These are phyloP conservation scores for Citropsis articulata DNA, from an alignment of 345 rosid species.

Conservation along the genomic window DNA sequence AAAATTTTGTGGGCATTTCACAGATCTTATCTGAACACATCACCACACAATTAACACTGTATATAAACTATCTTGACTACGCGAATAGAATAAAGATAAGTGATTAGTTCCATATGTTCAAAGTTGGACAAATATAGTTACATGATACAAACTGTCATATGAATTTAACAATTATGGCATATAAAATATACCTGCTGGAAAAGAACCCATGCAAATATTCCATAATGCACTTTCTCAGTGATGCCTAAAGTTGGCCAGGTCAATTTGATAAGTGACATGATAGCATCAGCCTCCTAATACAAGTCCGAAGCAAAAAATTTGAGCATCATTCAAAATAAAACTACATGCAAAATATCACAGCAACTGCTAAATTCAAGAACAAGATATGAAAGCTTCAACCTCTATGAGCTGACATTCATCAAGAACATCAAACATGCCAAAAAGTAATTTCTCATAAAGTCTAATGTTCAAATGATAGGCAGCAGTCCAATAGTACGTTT, in stretches of 20 bases:
- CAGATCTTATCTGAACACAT: background rate
- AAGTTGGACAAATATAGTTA: background rate
- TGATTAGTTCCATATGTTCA: background rate
- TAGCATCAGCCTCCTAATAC: constrained; percentile 66
- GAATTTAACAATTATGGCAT: background rate
- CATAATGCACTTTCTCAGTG: constrained; percentile 73
- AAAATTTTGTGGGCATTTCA: background rate
- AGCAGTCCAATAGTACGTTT: constrained; percentile 79
- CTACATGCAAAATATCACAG: constrained; percentile 1
- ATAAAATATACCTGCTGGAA: constrained; percentile 72
- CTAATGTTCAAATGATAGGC: constrained; percentile 74
- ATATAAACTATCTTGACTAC: background rate
- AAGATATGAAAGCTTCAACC: constrained; percentile 43
- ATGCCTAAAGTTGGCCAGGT: constrained; percentile 93
- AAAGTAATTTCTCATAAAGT: constrained; percentile 75
- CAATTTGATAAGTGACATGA: constrained; percentile 55
- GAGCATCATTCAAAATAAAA: constrained; percentile 5
- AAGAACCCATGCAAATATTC: constrained; percentile 76
- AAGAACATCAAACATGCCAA: constrained; percentile 77
- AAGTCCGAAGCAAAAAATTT: constrained; percentile 19
- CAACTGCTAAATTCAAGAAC: constrained; percentile 2
- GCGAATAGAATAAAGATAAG: background rate
- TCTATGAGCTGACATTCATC: constrained; percentile 90
- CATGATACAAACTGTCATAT: background rate
- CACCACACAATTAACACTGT: background rate